A percentile compares a stretch with the other conserved stretches of the same genome.
phyloP scores from a whole-genome alignment of 2,329 filamentous ascomycete species.

The Calonectria montana region DNA sequence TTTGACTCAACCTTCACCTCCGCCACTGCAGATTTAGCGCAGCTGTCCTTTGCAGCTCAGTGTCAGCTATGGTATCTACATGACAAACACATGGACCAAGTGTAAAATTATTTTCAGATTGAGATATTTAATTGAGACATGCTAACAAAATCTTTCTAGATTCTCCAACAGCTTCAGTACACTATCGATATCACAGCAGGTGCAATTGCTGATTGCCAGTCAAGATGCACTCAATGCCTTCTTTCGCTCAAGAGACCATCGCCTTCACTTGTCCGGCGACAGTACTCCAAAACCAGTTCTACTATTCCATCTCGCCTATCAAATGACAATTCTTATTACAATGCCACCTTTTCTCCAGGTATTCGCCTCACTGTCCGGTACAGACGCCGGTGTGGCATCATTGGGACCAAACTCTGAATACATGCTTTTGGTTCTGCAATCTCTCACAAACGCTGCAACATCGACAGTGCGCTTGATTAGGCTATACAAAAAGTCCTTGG shows the following conservation, averaged over 20 bases:
- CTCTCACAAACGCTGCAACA: background rate
- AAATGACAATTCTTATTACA: conserved; percentile 2
- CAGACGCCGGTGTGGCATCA: background rate
- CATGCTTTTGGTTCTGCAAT: conserved; percentile 1
- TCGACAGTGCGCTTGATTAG: background rate
- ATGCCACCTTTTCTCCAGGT: conserved; percentile 5
- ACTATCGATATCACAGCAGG: background rate
- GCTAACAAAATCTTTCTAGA: background rate
- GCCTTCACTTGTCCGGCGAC: background rate
- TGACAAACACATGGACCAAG: conserved; percentile 5
- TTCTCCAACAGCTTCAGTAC: conserved; percentile 1
- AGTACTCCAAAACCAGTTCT: background rate
- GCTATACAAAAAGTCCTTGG: background rate
- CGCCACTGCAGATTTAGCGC: background rate
- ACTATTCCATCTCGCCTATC: conserved; percentile 2
- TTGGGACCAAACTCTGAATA: background rate
- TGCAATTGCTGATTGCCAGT: background rate
- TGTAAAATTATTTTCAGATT: background rate
- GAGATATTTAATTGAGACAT: background rate
- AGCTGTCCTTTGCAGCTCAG: background rate
- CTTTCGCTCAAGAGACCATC: conserved; percentile 2
- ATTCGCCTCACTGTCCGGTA: background rate
- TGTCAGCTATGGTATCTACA: background rate
- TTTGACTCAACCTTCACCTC: conserved; percentile 4
- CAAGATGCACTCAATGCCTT: conserved; percentile 4